Evolutionary conservation across 768 basidiomycete species (phyloP), one percentile per base, ranked within the genome.

Genomic region (Scleroderma citrinum): DNA sequence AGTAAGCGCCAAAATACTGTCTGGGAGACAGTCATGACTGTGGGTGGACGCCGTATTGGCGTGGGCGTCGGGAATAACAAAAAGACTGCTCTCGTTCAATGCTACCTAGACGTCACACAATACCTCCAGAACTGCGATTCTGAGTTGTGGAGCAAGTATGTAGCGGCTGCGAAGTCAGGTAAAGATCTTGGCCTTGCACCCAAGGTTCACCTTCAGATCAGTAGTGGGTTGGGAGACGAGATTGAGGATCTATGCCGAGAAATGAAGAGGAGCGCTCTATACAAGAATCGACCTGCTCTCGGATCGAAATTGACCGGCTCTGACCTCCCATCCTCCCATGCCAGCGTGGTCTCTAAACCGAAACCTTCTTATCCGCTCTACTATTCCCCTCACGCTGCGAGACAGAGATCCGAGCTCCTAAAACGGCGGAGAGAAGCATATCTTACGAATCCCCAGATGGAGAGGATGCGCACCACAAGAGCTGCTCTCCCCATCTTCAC

Each of bases 111-210:
- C 63, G 92, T 92, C 52, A 79, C 85, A 0, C 78, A 82, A 46
- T 95, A 96, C 64, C 78, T 97, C 50, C 87, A 94, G 63, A 75
- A 71, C 48, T 94, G 90, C 63, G 94, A 97, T 63, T 73, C 77
- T 0, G 75, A 74, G 1, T 75, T 97, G 21, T 97, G 94, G 94
- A 71, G 75, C 48, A 70, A 76, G 19, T 97, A 83, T 62, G 59
- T 78, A 7, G 66, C 72, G 48, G 82, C 82, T 11, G 74, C 75
- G 31, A 80, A 80, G 61, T 73, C 77, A 3, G 85, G 87, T 21
- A 76, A 80, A 44, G 80, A 84, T 53, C 75, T 90, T 21, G 85
- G 84, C 14, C 66, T 86, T 60, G 87, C 83, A 3, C 85, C 85
- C 12, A 80, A 75, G 48, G 77, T 92, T 14, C 69, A 71, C 26